These are phyloP conservation scores for Colletotrichum acutatum DNA, from an alignment of 2,329 filamentous ascomycete species.

Conservation along the genomic window DNA sequence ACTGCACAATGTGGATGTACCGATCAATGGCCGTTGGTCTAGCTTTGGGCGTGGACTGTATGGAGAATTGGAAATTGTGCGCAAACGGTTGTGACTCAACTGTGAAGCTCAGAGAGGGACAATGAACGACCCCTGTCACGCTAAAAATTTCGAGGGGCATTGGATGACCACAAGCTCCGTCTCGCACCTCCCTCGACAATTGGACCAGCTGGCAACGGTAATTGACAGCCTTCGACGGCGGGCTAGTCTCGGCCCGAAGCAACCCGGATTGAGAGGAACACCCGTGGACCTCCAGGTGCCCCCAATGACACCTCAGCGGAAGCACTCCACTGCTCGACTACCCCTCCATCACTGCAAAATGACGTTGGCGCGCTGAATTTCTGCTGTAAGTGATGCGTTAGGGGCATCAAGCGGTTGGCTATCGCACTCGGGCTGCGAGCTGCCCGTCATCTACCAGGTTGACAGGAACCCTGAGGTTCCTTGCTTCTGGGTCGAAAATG, in stretches of 20 bases:
- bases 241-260: constrained; percentile 24
- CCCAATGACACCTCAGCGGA: constrained; percentile 13
- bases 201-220: constrained; percentile 16
- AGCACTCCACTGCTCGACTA: constrained; percentile 11
- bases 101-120: constrained; percentile 28
- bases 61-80: constrained; percentile 29
- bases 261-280: constrained; percentile 1
- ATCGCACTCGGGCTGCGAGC: background rate
- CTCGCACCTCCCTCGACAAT: background rate
- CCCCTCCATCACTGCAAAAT: constrained; percentile 35
- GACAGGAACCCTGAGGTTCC: background rate
- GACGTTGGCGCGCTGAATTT: constrained; percentile 24
- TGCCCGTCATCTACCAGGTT: constrained; percentile 4
- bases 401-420: constrained; percentile 4
- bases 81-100: constrained; percentile 32
- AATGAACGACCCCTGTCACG: constrained; percentile 26
- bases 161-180: constrained; percentile 16
- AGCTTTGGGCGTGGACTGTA: background rate
- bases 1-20: background rate
- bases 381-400: constrained; percentile 29
- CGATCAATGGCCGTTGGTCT: constrained; percentile 7
- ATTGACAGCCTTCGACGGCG: constrained; percentile 1
- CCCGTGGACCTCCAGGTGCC: too few relatives aligned
- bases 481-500: background rate
- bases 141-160: constrained; percentile 36